Percentiles rank a stretch among this genome's conserved stretches.
Conservation (phyloP, 176 grass and related monocot species). For the Thinopyrum elongatum region DNA sequence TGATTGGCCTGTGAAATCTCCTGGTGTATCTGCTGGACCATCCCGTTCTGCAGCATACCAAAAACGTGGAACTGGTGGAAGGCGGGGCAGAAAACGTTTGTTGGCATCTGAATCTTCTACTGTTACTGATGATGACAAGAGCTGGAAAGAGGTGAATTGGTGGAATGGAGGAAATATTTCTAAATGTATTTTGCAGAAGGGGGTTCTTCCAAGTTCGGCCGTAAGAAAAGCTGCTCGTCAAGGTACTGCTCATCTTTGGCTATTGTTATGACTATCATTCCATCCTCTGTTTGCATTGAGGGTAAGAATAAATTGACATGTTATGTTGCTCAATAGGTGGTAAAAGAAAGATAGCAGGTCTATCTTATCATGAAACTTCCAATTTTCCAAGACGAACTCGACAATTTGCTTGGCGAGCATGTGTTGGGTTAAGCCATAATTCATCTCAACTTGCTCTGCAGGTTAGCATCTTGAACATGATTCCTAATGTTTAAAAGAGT, state of each 20-base stretch:
- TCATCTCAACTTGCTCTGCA: conserved; percentile 88
- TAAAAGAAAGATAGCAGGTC: conserved; percentile 60
- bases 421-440: conserved; percentile 68
- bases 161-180: conserved; percentile 78
- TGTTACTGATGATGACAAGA: conserved; percentile 59
- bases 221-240: conserved; percentile 89
- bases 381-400: conserved; percentile 72
- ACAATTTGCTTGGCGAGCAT: conserved; percentile 86
- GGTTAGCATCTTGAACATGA: conserved; percentile 38
- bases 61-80: conserved; percentile 78
- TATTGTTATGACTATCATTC: conserved; percentile 31
- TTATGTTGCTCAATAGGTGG: conserved; percentile 54
- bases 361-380: conserved; percentile 78
- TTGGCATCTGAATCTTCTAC: conserved; percentile 50
- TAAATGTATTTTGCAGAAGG: conserved; percentile 73
- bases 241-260: conserved; percentile 50
- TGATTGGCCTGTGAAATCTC: conserved; percentile 58
- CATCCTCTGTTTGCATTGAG: neutral
- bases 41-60: conserved; percentile 56
- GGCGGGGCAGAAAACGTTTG: conserved; percentile 58
- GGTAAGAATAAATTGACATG: conserved; percentile 12
- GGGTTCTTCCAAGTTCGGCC: conserved; percentile 40
- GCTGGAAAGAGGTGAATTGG: conserved; percentile 80
- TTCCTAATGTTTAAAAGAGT: conserved; percentile 21
- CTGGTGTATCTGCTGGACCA: conserved; percentile 43